Percentiles rank a stretch among this genome's conserved stretches.
Evolutionary conservation across 2,329 filamentous ascomycete genomes (phyloP).

Genomic region (Fusarium sp.): DNA sequence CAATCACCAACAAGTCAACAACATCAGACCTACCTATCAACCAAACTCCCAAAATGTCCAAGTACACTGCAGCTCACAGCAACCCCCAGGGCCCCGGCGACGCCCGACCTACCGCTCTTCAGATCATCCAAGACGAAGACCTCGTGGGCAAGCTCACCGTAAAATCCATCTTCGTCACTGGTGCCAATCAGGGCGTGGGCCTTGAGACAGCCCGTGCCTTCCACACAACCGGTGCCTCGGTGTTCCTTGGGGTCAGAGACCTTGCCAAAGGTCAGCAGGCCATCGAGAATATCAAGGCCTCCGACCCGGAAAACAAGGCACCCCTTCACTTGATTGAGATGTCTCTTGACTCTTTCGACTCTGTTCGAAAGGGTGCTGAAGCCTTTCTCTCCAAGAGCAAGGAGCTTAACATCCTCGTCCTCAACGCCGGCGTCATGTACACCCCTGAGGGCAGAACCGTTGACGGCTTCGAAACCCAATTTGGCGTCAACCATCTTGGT

Average conservation of each 20-base stretch:
- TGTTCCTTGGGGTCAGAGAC: constrained; percentile 14
- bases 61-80: background rate
- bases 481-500: constrained; percentile 42
- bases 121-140: constrained; percentile 8
- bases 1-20: background rate
- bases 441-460: constrained; percentile 16
- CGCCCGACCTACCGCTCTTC: constrained; percentile 26
- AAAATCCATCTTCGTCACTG: constrained; percentile 13
- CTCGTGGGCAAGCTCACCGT: background rate
- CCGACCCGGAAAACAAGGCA: background rate
- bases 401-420: constrained; percentile 3
- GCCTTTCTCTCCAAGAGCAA: background rate
- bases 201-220: constrained; percentile 12
- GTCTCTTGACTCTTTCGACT: constrained; percentile 5
- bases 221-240: constrained; percentile 3
- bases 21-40: background rate
- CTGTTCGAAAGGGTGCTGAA: background rate
- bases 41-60: constrained; percentile 1
- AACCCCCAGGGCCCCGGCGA: constrained; percentile 24
- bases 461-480: constrained; percentile 40
- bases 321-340: constrained; percentile 1
- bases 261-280: constrained; percentile 5
- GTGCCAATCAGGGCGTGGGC: constrained; percentile 14
- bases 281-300: background rate
- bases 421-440: constrained; percentile 25